Evolutionary conservation across 2,329 filamentous ascomycete species (phyloP).

Genomic region (Amphichorda felina): DNA sequence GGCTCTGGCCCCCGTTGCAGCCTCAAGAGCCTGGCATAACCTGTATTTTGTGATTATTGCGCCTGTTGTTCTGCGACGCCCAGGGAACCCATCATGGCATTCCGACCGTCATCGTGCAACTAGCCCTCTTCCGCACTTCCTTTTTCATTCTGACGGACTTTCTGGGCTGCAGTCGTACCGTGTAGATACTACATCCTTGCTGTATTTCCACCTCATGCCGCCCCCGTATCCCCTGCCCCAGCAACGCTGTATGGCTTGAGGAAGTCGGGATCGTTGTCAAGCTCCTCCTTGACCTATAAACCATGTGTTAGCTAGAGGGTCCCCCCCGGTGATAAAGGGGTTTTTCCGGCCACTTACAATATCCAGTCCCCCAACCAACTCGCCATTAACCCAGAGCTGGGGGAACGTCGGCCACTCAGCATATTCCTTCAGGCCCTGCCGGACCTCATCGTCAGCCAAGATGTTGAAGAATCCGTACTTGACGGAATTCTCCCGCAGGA

Average conservation of each 20-base stretch:
- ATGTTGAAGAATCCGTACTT: slow-evolving; percentile 99
- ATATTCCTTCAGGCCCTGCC: slow-evolving; percentile 91
- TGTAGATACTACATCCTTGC: too few species aligned
- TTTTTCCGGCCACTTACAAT: slow-evolving; percentile 55
- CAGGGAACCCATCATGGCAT: too few species aligned
- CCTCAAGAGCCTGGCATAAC: too few species aligned
- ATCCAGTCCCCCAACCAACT: slow-evolving; percentile 85
- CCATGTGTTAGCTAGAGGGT: neutral
- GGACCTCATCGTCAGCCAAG: slow-evolving; percentile 89
- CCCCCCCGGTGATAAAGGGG: too few species aligned
- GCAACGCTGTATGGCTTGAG: slow-evolving; percentile 59
- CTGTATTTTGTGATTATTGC: too few species aligned
- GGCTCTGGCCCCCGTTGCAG: too few species aligned
- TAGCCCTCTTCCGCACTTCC: too few species aligned
- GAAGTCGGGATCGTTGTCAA: slow-evolving; percentile 74
- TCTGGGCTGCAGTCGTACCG: too few species aligned
- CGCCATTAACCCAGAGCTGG: slow-evolving; percentile 83
- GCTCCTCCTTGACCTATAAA: slow-evolving; percentile 81
- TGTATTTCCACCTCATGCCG: slow-evolving; percentile 15
- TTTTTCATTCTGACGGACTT: too few species aligned
- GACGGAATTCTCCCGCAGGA: slow-evolving; percentile 80
- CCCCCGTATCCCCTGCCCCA: slow-evolving; percentile 23
- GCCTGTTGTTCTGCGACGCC: too few species aligned
- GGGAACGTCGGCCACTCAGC: slow-evolving; percentile 99
- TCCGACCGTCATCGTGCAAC: too few species aligned